Evolutionary conservation across 2,329 filamentous ascomycete genomes (phyloP).

Genomic region (Colletotrichum sp.): DNA sequence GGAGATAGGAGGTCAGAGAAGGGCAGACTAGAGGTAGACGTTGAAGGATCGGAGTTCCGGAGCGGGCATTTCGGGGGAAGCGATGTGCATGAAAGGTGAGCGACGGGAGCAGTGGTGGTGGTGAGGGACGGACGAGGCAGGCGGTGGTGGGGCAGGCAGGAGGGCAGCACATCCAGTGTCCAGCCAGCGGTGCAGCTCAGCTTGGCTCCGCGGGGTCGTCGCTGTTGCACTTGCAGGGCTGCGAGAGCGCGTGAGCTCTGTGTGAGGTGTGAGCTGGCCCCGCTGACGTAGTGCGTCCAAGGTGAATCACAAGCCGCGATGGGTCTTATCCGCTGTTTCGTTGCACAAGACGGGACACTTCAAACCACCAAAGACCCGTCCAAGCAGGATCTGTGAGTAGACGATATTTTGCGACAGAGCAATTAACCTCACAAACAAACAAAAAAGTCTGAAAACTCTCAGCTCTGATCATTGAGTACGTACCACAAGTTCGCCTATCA

Average conservation of each 20-base stretch:
- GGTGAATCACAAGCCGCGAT: background rate
- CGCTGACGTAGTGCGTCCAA: conserved; percentile 12
- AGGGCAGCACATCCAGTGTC: background rate
- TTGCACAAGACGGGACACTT: background rate
- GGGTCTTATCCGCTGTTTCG: background rate
- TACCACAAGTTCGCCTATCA: background rate
- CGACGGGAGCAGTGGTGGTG: background rate
- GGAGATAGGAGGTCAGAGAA: background rate
- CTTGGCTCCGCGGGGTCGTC: conserved; percentile 8
- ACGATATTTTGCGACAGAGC: background rate
- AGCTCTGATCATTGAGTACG: background rate
- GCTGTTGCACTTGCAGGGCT: background rate
- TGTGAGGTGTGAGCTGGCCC: background rate
- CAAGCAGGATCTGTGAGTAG: background rate
- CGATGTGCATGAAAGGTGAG: conserved; percentile 4
- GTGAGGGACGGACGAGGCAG: conserved; percentile 9
- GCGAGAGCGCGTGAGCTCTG: background rate
- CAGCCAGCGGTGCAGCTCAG: background rate
- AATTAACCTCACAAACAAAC: background rate
- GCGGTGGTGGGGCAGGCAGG: conserved; percentile 5
- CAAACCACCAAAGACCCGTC: background rate
- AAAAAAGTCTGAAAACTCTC: background rate
- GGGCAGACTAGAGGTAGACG: background rate
- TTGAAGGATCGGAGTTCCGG: background rate
- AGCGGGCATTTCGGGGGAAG: conserved; percentile 1